A percentile compares a stretch with the other conserved stretches of the same genome.
phyloP scores from a whole-genome alignment of 192 early-diverging fungal genomes.

The Gorgonomyces haynaldii region DNA sequence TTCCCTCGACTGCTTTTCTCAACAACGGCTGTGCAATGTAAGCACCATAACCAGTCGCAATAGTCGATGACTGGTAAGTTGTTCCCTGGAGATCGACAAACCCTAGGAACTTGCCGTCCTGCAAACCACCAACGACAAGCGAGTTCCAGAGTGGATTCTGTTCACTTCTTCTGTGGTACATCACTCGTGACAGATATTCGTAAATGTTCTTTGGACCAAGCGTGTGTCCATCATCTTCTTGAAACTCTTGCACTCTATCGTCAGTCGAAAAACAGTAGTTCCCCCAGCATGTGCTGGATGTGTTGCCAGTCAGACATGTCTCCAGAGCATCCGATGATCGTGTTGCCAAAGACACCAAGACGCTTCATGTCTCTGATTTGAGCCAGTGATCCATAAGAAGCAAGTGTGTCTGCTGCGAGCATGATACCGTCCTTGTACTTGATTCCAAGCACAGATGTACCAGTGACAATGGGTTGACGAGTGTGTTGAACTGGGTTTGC shows the following conservation, averaged over 20 bases:
- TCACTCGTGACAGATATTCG: constrained; percentile 78
- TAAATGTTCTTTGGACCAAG: constrained; percentile 78
- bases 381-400: constrained; percentile 87
- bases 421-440: constrained; percentile 96
- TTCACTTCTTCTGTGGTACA: constrained; percentile 83
- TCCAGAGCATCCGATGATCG: constrained; percentile 82
- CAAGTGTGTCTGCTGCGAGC: constrained; percentile 92
- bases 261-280: constrained; percentile 10
- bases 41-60: constrained; percentile 90
- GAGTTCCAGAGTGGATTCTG: constrained; percentile 94
- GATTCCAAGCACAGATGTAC: constrained; percentile 85
- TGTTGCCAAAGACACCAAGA: constrained; percentile 64
- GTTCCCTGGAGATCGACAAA: constrained; percentile 88
- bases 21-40: constrained; percentile 85
- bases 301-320: constrained; percentile 94
- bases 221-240: constrained; percentile 78
- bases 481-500: constrained; percentile 8
- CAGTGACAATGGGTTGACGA: constrained; percentile 72
- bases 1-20: constrained; percentile 79
- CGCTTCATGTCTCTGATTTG: constrained; percentile 85
- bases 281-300: constrained; percentile 62
- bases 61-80: constrained; percentile 77
- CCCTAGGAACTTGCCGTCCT: constrained; percentile 60
- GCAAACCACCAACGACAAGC: constrained; percentile 71
- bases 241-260: constrained; percentile 53